Percentiles rank a stretch among this genome's conserved stretches.
These are phyloP conservation scores for Rhizopogon sp. DNA, from an alignment of 768 basidiomycete genomes.

Conservation along the genomic window DNA sequence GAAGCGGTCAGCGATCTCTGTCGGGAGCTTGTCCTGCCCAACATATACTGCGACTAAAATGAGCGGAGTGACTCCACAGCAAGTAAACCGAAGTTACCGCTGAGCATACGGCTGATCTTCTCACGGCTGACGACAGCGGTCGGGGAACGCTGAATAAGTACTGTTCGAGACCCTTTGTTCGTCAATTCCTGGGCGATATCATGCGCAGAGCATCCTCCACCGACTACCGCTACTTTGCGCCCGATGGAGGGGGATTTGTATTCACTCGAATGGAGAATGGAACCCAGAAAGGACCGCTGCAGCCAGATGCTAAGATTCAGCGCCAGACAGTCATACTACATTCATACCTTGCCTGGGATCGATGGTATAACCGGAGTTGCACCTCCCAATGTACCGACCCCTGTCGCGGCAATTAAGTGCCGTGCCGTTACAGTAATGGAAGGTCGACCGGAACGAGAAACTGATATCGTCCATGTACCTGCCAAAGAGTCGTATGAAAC, in stretches of 20 bases:
- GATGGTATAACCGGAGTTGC: not conserved
- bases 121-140: slow-evolving; percentile 7
- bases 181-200: slow-evolving; percentile 8
- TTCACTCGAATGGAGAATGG: not conserved
- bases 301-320: not conserved
- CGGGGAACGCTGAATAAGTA: slow-evolving; percentile 8
- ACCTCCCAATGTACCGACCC: not conserved
- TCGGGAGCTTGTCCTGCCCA: slow-evolving; percentile 4
- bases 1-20: slow-evolving; percentile 7
- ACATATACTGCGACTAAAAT: slow-evolving; percentile 3
- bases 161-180: not conserved
- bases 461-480: not conserved
- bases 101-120: slow-evolving; percentile 2
- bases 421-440: not conserved
- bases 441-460: not conserved
- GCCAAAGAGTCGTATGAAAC: not conserved
- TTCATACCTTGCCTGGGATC: not conserved
- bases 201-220: not conserved
- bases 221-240: slow-evolving; percentile 5
- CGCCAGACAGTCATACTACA: no score
- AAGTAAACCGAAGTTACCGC: not conserved
- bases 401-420: slow-evolving; percentile 3
- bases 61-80: not conserved
- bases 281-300: slow-evolving; percentile 1
- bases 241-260: not conserved